Evolutionary conservation across 1,284 basidiomycete genomes (phyloP).

Genomic region (Sanghuangporus sanghuang): DNA sequence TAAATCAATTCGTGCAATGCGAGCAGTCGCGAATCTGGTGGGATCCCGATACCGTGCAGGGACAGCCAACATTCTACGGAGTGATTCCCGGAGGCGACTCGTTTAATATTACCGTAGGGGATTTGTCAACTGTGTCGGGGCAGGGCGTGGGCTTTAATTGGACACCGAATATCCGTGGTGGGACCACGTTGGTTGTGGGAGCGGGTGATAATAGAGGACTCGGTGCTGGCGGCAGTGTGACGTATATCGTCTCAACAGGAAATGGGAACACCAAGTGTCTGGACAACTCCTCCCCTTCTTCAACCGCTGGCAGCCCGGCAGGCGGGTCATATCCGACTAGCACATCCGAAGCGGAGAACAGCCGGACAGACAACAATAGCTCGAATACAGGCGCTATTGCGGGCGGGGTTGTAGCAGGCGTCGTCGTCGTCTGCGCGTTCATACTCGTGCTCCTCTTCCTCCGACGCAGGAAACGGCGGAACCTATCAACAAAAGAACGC

Average conservation of each 20-base stretch:
- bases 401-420: slow-evolving; percentile 61
- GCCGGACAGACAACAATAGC: slow-evolving; percentile 22
- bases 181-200: slow-evolving; percentile 59
- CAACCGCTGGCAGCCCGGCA: slow-evolving; percentile 70
- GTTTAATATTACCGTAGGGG: slow-evolving; percentile 51
- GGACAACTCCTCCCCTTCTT: slow-evolving; percentile 56
- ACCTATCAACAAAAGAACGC: slow-evolving; percentile 40
- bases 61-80: slow-evolving; percentile 56
- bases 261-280: slow-evolving; percentile 49
- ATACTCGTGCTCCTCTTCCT: slow-evolving; percentile 46
- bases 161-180: slow-evolving; percentile 55
- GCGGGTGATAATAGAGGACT: slow-evolving; percentile 62
- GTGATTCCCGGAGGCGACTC: slow-evolving; percentile 76
- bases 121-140: slow-evolving; percentile 34
- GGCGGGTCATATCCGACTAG: slow-evolving; percentile 67
- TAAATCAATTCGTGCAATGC: slow-evolving; percentile 60
- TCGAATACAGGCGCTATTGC: slow-evolving; percentile 62
- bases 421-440: slow-evolving; percentile 41
- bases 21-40: slow-evolving; percentile 56
- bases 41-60: slow-evolving; percentile 44
- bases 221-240: slow-evolving; percentile 61
- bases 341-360: slow-evolving; percentile 23
- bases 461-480: slow-evolving; percentile 40
- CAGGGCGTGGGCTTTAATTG: slow-evolving; percentile 66
- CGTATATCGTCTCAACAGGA: slow-evolving; percentile 48